Conservation (phyloP, 768 basidiomycete species). For the Chalciporus sphaerocephalus region DNA sequence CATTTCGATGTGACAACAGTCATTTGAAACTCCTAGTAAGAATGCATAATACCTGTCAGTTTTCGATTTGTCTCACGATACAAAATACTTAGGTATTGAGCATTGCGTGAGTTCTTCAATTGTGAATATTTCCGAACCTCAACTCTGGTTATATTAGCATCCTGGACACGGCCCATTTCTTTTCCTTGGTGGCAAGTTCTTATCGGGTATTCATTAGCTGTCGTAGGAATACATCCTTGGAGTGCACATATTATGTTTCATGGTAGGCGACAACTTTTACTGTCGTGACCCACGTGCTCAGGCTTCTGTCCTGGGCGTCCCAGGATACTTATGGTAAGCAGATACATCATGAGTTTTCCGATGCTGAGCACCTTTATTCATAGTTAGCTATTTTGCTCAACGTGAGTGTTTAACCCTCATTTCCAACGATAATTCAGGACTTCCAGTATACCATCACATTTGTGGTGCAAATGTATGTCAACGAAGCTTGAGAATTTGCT, state of each 20-base stretch:
- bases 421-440: not conserved
- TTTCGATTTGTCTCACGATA: not conserved
- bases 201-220: constrained; percentile 1
- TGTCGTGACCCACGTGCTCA: too few species aligned
- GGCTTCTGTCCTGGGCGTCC: too few species aligned
- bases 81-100: constrained; percentile 3
- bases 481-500: not conserved
- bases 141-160: not conserved
- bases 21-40: constrained; percentile 5
- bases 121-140: not conserved
- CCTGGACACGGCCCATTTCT: constrained; percentile 6
- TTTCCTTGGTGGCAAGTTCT: not conserved
- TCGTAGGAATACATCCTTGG: not conserved
- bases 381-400: not conserved
- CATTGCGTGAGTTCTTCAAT: constrained; percentile 2
- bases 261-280: not conserved
- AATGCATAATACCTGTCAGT: not conserved
- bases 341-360: not conserved
- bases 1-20: constrained; percentile 2
- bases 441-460: constrained; percentile 12
- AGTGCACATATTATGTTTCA: constrained; percentile 2
- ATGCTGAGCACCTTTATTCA: not conserved
- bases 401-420: constrained; percentile 2
- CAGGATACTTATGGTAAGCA: constrained; percentile 1
- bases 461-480: constrained; percentile 13